These are phyloP conservation scores for Ziziphus jujuba DNA, from an alignment of 306 rosid genomes.

Conservation along the genomic window DNA sequence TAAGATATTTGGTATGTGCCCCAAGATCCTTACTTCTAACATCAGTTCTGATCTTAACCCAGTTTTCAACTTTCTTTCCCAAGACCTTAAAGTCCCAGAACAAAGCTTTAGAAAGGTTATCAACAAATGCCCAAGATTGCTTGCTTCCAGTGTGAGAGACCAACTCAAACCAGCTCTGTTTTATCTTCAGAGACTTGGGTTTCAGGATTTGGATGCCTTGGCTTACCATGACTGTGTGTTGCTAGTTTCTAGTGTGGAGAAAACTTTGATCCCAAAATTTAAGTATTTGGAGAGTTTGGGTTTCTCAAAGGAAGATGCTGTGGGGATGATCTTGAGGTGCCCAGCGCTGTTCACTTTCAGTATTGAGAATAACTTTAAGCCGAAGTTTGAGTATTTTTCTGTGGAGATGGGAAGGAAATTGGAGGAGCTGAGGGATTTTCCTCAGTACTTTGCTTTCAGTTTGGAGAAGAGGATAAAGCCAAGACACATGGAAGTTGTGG, in stretches of 20 bases:
- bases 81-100: constrained; percentile 67
- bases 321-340: constrained; percentile 67
- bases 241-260: constrained; percentile 78
- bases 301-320: constrained; percentile 46
- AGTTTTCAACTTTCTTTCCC: constrained; percentile 61
- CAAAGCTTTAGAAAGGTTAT: constrained; percentile 55
- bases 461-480: constrained; percentile 91
- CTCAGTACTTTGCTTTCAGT: constrained; percentile 87
- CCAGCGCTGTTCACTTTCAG: constrained; percentile 85
- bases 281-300: constrained; percentile 61
- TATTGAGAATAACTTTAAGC: constrained; percentile 74
- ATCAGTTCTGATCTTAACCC: constrained; percentile 69
- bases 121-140: constrained; percentile 82
- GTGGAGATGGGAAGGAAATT: constrained; percentile 57
- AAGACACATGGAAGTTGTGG: constrained; percentile 58
- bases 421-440: constrained; percentile 72
- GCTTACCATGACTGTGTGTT: constrained; percentile 68
- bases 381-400: constrained; percentile 64
- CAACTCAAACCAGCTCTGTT: constrained; percentile 78
- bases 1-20: constrained; percentile 89
- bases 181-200: constrained; percentile 75
- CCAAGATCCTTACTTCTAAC: constrained; percentile 67
- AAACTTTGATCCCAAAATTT: constrained; percentile 70
- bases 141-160: constrained; percentile 64
- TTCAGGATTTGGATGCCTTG: constrained; percentile 56